Percentiles rank a stretch among this genome's conserved stretches.
phyloP scores from a whole-genome alignment of 169 alveolate species.

The Eimeria maxima region DNA sequence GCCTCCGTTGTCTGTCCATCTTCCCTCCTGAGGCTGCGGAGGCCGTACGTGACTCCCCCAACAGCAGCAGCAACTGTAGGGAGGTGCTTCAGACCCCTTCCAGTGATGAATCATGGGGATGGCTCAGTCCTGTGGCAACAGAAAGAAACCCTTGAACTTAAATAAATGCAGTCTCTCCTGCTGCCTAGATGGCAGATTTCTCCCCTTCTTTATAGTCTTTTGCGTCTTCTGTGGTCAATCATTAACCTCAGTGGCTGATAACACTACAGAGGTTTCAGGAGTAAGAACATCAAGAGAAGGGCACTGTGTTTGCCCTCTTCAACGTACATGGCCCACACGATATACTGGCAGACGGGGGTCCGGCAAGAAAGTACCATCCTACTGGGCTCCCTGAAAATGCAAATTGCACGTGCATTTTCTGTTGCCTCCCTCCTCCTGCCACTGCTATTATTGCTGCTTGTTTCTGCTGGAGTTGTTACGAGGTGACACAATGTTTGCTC shows the following conservation, averaged over 20 bases:
- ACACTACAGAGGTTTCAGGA: not conserved
- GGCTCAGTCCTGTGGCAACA: slow-evolving; percentile 50
- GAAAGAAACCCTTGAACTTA: slow-evolving; percentile 23
- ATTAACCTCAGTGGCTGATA: slow-evolving; percentile 24
- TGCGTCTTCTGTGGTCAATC: not conserved
- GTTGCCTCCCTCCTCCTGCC: not conserved
- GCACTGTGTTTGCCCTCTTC: not conserved
- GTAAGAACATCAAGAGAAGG: not conserved
- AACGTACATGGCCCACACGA: not conserved
- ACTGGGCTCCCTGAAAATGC: not conserved
- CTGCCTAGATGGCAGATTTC: not conserved
- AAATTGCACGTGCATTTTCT: not conserved
- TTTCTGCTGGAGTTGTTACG: not conserved
- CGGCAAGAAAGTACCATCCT: not conserved
- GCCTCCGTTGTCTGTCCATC: slow-evolving; percentile 36
- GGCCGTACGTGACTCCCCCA: not conserved
- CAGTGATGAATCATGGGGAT: slow-evolving; percentile 4
- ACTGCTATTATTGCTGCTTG: not conserved
- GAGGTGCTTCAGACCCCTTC: not conserved
- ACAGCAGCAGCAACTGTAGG: not conserved
- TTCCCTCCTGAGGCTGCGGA: slow-evolving; percentile 16
- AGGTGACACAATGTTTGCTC: not conserved
- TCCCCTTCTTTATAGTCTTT: not conserved
- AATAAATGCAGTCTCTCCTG: not conserved
- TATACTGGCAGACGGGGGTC: not conserved